phyloP scores from a whole-genome alignment of 1,284 basidiomycete genomes.

The Pseudozyma tsukubaensis region DNA sequence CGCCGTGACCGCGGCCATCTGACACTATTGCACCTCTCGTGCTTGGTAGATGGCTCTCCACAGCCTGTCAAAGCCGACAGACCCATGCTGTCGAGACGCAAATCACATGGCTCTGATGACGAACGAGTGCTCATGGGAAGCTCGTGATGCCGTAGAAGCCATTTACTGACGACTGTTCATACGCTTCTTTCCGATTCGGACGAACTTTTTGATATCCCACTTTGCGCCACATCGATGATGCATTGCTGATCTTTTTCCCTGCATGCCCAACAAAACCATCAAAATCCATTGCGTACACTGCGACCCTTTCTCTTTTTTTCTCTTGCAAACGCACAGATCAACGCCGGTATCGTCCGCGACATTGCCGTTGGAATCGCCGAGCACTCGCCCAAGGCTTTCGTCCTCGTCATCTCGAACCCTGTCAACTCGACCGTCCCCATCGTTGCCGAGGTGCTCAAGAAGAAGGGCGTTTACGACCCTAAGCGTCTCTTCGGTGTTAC shows the following conservation, averaged over 20 bases:
- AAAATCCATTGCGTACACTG: background rate
- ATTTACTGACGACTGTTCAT: background rate
- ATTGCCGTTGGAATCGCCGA: slow-evolving; percentile 89
- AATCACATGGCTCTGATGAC: too few relatives aligned
- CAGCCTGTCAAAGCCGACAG: too few relatives aligned
- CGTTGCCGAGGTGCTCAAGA: slow-evolving; percentile 75
- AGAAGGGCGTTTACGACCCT: slow-evolving; percentile 65
- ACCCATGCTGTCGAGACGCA: too few relatives aligned
- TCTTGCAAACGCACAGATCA: slow-evolving; percentile 81
- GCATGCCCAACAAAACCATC: slow-evolving; percentile 16
- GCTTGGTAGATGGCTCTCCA: too few relatives aligned
- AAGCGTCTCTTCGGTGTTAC: slow-evolving; percentile 88
- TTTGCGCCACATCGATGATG: background rate
- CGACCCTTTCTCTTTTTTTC: too few relatives aligned
- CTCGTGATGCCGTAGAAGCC: too few relatives aligned
- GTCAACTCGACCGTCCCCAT: slow-evolving; percentile 97
- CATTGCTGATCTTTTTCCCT: slow-evolving; percentile 62
- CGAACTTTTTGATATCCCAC: background rate
- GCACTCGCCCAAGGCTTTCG: slow-evolving; percentile 86
- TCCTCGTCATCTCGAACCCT: slow-evolving; percentile 96
- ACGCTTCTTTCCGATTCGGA: background rate
- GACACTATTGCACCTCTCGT: too few relatives aligned
- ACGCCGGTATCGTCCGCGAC: slow-evolving; percentile 94
- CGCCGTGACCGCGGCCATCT: too few relatives aligned
- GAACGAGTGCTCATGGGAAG: too few relatives aligned